phyloP scores from a whole-genome alignment of 148 eudicot species.

The Suaeda aralocaspica region DNA sequence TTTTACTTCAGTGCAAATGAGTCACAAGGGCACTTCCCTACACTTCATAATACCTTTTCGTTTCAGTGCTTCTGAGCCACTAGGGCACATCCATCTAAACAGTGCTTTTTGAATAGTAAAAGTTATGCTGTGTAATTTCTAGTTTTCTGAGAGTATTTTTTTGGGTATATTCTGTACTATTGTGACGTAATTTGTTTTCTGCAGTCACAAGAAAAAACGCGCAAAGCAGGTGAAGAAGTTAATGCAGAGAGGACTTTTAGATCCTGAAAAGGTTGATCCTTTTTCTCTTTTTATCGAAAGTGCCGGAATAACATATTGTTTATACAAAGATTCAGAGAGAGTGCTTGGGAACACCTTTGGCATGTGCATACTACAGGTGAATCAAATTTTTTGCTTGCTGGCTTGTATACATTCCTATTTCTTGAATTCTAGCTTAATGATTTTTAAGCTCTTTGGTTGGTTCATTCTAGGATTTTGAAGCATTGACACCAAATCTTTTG shows the following conservation, averaged over 20 bases:
- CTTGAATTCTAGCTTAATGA: slow-evolving; percentile 11
- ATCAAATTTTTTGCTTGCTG: slow-evolving; percentile 8
- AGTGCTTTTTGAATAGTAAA: neutral
- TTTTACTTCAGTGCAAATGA: no score
- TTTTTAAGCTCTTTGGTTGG: slow-evolving; percentile 14
- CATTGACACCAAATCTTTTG: slow-evolving; percentile 90
- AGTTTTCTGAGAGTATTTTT: neutral
- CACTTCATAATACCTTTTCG: no score
- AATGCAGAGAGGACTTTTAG: slow-evolving; percentile 63
- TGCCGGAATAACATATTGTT: slow-evolving; percentile 71
- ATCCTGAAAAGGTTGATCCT: slow-evolving; percentile 81
- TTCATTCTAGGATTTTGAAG: slow-evolving; percentile 76
- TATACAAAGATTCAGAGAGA: slow-evolving; percentile 85
- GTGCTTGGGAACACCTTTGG: slow-evolving; percentile 92
- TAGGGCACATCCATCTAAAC: no score
- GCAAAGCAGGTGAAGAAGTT: slow-evolving; percentile 62
- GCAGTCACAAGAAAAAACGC: slow-evolving; percentile 83
- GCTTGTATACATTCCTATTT: neutral
- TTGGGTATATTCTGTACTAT: neutral
- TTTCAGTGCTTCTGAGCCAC: no score
- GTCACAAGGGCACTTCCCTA: no score
- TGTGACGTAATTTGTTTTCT: slow-evolving; percentile 2
- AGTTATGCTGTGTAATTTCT: neutral
- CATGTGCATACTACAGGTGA: slow-evolving; percentile 95
- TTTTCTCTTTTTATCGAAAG: slow-evolving; percentile 75